These are phyloP conservation scores for Ilex paraguariensis DNA, from an alignment of 305 asterid species.

Conservation along the genomic window DNA sequence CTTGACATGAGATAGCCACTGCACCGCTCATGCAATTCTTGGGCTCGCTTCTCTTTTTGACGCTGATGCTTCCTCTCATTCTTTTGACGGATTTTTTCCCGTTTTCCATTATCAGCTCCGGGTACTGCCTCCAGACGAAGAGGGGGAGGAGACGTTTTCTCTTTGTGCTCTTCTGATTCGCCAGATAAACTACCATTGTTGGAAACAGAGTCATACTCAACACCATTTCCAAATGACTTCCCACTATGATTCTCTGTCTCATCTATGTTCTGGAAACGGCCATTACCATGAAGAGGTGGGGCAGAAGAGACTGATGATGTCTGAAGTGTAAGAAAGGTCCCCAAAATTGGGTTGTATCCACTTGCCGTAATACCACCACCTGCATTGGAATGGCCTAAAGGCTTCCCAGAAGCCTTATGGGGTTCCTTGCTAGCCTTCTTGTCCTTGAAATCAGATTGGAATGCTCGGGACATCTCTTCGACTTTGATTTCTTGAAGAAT, in stretches of 20 bases:
- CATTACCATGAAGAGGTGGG: slow-evolving; percentile 41
- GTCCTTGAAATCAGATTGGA: slow-evolving; percentile 66
- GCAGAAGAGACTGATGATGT: slow-evolving; percentile 43
- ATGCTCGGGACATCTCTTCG: slow-evolving; percentile 57
- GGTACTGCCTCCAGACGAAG: slow-evolving; percentile 51
- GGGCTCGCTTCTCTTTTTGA: slow-evolving; percentile 93
- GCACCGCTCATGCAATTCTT: slow-evolving; percentile 81
- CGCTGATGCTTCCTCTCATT: slow-evolving; percentile 94
- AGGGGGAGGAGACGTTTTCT: slow-evolving; percentile 39
- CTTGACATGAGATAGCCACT: slow-evolving; percentile 88
- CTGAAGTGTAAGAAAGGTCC: slow-evolving; percentile 66
- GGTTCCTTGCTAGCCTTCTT: slow-evolving; percentile 58
- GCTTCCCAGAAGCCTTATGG: slow-evolving; percentile 47
- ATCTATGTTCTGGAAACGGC: slow-evolving; percentile 64
- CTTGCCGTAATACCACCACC: slow-evolving; percentile 46
- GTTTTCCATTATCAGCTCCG: slow-evolving; percentile 77
- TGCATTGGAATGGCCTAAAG: slow-evolving; percentile 41
- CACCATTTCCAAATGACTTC: slow-evolving; percentile 37
- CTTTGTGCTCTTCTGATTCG: slow-evolving; percentile 89
- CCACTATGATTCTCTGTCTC: slow-evolving; percentile 65
- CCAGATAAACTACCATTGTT: slow-evolving; percentile 92
- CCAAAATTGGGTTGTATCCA: slow-evolving; percentile 73
- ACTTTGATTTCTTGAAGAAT: slow-evolving; percentile 15
- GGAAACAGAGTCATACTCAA: slow-evolving; percentile 64
- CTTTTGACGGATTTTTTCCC: slow-evolving; percentile 84